Evolutionary conservation across 2,329 filamentous ascomycete genomes (phyloP).

Genomic region (Chrysosporium keratinophilum): DNA sequence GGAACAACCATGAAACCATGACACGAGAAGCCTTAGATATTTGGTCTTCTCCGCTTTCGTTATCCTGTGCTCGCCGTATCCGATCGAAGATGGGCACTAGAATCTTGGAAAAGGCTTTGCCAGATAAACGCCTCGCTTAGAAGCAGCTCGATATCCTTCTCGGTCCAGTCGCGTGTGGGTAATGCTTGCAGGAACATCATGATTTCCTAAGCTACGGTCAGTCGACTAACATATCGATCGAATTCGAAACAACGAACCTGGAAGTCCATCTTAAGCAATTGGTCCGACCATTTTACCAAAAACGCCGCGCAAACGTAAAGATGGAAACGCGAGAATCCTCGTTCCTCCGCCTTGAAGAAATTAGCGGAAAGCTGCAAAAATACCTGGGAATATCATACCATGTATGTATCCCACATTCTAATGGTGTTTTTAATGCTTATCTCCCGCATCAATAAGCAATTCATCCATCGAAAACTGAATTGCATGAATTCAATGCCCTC

Average conservation of each 20-base stretch:
- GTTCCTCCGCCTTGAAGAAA: constrained; percentile 70
- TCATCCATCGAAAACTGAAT: constrained; percentile 99
- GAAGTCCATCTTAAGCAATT: constrained; percentile 94
- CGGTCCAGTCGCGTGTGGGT: constrained; percentile 87
- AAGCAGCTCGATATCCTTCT: constrained; percentile 93
- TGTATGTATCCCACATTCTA: constrained; percentile 98
- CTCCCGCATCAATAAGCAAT: constrained; percentile 94
- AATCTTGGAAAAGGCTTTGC: constrained; percentile 95
- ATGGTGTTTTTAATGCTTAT: constrained; percentile 95
- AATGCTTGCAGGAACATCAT: constrained; percentile 99
- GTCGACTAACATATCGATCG: neutral
- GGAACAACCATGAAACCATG: constrained; percentile 55
- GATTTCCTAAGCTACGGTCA: constrained; percentile 55
- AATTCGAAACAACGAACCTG: constrained; percentile 34
- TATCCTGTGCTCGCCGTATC: constrained; percentile 33
- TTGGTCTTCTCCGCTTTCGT: constrained; percentile 28
- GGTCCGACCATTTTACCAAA: constrained; percentile 94
- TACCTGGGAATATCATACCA: constrained; percentile 50
- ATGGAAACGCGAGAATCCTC: constrained; percentile 96
- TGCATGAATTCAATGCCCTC: constrained; percentile 98
- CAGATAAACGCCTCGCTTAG: constrained; percentile 96
- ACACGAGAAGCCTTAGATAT: constrained; percentile 51
- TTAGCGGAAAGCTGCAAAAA: constrained; percentile 15
- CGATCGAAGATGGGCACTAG: constrained; percentile 65
- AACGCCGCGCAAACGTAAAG: constrained; percentile 97